phyloP scores from a whole-genome alignment of 345 rosid species.

The Barbarea vulgaris region DNA sequence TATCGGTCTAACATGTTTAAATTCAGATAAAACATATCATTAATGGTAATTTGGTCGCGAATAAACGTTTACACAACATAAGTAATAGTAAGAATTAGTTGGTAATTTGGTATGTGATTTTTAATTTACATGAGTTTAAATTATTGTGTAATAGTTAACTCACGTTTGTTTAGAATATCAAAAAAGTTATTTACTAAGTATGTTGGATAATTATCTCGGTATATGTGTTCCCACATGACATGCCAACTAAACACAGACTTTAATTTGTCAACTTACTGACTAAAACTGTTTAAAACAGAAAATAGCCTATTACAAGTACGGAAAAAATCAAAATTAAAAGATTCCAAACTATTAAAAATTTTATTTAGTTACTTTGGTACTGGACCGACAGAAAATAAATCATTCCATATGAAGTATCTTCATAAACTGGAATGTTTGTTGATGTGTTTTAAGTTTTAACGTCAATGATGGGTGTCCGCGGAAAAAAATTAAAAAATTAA shows the following conservation, averaged over 20 bases:
- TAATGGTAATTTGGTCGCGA: not conserved
- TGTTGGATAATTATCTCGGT: slow-evolving; percentile 29
- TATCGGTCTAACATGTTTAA: too few relatives aligned
- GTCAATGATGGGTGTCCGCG: not conserved
- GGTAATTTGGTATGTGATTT: not conserved
- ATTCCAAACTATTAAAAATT: not conserved
- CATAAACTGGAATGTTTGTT: slow-evolving; percentile 29
- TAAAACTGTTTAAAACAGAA: slow-evolving; percentile 18
- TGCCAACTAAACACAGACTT: slow-evolving; percentile 38
- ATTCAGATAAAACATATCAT: not conserved
- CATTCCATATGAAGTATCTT: slow-evolving; percentile 20
- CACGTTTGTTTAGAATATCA: slow-evolving; percentile 4
- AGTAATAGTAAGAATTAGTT: not conserved
- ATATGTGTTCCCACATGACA: slow-evolving; percentile 31
- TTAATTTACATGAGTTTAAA: not conserved
- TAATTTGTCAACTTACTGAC: slow-evolving; percentile 29
- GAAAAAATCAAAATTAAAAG: not conserved
- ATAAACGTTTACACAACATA: not conserved
- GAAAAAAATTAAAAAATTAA: not conserved
- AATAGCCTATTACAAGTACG: slow-evolving; percentile 3
- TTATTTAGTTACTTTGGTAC: slow-evolving; percentile 10
- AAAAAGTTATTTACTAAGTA: not conserved
- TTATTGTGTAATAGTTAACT: not conserved
- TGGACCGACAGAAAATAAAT: slow-evolving; percentile 31
- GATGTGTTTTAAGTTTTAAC: slow-evolving; percentile 20